Percentiles rank a stretch among this genome's conserved stretches.
These are phyloP conservation scores for Phytopythium boreale DNA, from an alignment of 352 stramenopile genomes.

Conservation along the genomic window DNA sequence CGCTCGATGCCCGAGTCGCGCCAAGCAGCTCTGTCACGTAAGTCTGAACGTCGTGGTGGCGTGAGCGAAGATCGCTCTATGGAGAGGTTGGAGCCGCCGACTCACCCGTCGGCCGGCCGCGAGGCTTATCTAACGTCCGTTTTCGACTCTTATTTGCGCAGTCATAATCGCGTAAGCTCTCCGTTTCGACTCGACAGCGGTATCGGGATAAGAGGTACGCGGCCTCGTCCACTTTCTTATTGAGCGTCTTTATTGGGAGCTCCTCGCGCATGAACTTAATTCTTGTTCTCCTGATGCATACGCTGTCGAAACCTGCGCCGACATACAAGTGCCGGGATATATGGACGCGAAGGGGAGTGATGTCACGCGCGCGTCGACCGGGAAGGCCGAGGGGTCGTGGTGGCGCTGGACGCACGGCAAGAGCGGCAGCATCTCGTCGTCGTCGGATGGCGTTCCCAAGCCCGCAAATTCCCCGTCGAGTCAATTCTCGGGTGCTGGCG, in stretches of 20 bases:
- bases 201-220: conserved; percentile 7
- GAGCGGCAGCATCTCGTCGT: conserved; percentile 62
- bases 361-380: conserved; percentile 14
- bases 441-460: conserved; percentile 24
- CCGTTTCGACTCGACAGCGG: conserved; percentile 5
- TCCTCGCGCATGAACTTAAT: neutral
- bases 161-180: neutral
- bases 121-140: neutral
- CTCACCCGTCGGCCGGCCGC: neutral
- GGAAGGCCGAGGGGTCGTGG: conserved; percentile 38
- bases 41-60: neutral
- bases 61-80: too few species aligned
- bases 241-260: neutral
- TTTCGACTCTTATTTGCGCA: neutral
- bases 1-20: conserved; percentile 1
- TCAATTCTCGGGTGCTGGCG: neutral
- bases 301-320: neutral
- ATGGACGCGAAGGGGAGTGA: conserved; percentile 35
- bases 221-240: neutral
- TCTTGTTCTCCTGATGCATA: neutral
- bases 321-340: neutral
- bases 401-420: conserved; percentile 78
- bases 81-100: too few species aligned
- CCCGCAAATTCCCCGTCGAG: conserved; percentile 7
- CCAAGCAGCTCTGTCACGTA: neutral